phyloP scores from a whole-genome alignment of 2,329 filamentous ascomycete species.

The Verticillium longisporum region DNA sequence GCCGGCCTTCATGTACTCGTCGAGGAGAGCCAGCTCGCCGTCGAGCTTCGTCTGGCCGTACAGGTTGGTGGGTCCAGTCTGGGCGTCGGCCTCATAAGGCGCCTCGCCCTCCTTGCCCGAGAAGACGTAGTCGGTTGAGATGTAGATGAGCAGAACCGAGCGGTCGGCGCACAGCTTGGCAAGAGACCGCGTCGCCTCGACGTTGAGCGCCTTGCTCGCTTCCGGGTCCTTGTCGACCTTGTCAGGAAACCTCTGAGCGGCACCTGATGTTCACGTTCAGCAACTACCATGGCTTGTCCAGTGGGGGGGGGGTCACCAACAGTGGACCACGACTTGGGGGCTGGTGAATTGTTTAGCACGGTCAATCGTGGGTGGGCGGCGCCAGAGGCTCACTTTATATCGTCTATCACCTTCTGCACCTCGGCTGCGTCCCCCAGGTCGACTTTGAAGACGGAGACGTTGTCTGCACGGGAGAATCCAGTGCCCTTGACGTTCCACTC shows the following conservation, averaged over 20 bases:
- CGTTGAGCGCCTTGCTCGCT: constrained; percentile 67
- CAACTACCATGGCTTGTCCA: neutral
- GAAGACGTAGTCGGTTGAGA: constrained; percentile 80
- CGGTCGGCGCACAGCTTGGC: constrained; percentile 58
- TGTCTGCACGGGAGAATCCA: constrained; percentile 67
- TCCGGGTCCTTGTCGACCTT: constrained; percentile 75
- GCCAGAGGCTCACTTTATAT: constrained; percentile 41
- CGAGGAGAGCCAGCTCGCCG: constrained; percentile 58
- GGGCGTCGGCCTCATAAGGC: constrained; percentile 63
- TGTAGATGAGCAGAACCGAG: constrained; percentile 63
- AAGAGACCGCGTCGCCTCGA: constrained; percentile 61
- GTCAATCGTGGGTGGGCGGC: neutral
- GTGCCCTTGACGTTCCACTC: constrained; percentile 68
- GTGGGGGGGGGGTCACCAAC: constrained; percentile 36
- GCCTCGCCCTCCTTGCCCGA: constrained; percentile 69
- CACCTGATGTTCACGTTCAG: constrained; percentile 43
- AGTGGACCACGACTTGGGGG: constrained; percentile 74
- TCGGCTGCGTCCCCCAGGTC: constrained; percentile 41
- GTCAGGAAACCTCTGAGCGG: constrained; percentile 83
- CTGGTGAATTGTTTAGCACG: constrained; percentile 29
- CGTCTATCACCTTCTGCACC: constrained; percentile 43
- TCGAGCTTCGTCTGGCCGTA: constrained; percentile 60
- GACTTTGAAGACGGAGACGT: constrained; percentile 57
- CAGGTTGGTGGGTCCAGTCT: constrained; percentile 66
- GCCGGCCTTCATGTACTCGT: constrained; percentile 42